Percentiles rank a stretch among this genome's conserved stretches.
Evolutionary conservation across 1,139 yeast genomes (phyloP).

Genomic region (Arxiozyma slooffiae): DNA sequence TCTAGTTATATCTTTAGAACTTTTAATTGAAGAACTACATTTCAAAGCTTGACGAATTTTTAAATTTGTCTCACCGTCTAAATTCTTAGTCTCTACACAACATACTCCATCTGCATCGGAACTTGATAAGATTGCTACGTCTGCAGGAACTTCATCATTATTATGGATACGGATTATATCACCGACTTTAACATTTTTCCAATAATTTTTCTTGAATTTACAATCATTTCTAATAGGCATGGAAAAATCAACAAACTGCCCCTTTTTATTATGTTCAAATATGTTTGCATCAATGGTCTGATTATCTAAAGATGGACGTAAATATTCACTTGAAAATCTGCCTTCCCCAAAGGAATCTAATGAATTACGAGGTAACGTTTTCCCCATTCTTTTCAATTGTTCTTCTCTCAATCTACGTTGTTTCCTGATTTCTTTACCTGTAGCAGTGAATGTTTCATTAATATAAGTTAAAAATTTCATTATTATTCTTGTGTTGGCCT

Average conservation of each 20-base stretch:
- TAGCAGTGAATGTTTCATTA: constrained; percentile 32
- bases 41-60: constrained; percentile 69
- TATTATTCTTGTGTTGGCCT: constrained; percentile 35
- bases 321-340: constrained; percentile 24
- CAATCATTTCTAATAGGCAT: constrained; percentile 22
- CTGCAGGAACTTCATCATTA: constrained; percentile 93
- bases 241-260: constrained; percentile 21
- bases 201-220: constrained; percentile 57
- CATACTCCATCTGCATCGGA: constrained; percentile 87
- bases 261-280: constrained; percentile 12
- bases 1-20: constrained; percentile 61
- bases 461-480: constrained; percentile 26
- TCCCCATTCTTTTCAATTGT: constrained; percentile 12
- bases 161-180: constrained; percentile 76
- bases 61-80: constrained; percentile 93
- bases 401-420: constrained; percentile 14
- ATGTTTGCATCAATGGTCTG: constrained; percentile 11
- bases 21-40: constrained; percentile 56
- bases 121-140: constrained; percentile 65
- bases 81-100: constrained; percentile 84
- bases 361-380: constrained; percentile 21
- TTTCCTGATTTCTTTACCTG: constrained; percentile 29
- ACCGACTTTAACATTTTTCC: constrained; percentile 89
- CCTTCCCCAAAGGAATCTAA: constrained; percentile 25
- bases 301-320: constrained; percentile 19